Percentiles rank a stretch among this genome's conserved stretches.
Conservation (phyloP, 2,329 filamentous ascomycete genomes). For the Diaporthe helianthi region DNA sequence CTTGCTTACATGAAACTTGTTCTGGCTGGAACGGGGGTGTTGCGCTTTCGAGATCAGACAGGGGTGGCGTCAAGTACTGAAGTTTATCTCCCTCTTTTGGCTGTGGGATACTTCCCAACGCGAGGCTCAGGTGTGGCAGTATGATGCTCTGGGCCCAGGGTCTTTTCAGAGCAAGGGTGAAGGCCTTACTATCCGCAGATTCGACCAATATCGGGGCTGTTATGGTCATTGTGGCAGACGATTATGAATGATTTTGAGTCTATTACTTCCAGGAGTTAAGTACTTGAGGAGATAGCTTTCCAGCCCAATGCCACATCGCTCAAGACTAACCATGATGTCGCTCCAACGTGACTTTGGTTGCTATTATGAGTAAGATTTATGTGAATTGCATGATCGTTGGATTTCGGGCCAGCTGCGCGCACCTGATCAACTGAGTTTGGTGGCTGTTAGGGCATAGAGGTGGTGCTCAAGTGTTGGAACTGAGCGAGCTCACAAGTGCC, state of each 20-base stretch:
- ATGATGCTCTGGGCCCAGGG: background rate
- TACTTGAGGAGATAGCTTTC: constrained; percentile 8
- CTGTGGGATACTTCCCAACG: background rate
- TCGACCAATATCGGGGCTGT: background rate
- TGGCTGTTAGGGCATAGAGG: background rate
- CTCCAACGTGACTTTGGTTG: no score
- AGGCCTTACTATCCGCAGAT: background rate
- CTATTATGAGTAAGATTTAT: background rate
- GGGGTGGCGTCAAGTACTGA: background rate
- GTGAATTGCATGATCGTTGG: background rate
- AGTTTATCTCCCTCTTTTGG: background rate
- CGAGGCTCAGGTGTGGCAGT: background rate
- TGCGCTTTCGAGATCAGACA: background rate
- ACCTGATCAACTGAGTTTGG: background rate
- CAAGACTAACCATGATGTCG: background rate
- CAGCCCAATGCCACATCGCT: background rate
- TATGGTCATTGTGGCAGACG: background rate
- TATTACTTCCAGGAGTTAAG: background rate
- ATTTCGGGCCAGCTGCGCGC: background rate
- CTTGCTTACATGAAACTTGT: background rate
- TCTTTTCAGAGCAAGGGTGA: background rate
- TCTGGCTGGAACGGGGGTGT: background rate
- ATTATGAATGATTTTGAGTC: constrained; percentile 11
- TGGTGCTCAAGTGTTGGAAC: background rate
- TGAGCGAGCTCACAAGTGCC: background rate